These are phyloP conservation scores for Tulasnella sp. DNA, from an alignment of 768 basidiomycete species.

Conservation along the genomic window DNA sequence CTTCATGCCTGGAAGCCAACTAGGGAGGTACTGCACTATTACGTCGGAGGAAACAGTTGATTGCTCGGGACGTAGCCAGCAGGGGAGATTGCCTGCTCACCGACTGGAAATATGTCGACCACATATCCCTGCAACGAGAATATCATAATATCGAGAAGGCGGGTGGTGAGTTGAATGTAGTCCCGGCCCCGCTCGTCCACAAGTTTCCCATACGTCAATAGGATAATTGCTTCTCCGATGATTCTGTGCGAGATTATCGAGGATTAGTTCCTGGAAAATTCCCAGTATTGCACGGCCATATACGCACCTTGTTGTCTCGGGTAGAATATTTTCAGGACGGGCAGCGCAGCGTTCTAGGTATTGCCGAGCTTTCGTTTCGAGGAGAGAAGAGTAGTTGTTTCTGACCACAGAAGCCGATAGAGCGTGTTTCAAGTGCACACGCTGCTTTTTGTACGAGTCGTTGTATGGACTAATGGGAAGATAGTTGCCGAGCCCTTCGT, in stretches of 20 bases:
- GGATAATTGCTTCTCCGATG: background rate
- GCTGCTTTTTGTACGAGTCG: background rate
- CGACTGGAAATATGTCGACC: background rate
- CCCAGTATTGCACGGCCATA: no score
- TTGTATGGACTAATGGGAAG: background rate
- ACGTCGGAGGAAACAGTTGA: no score
- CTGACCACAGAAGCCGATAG: background rate
- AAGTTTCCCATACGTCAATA: background rate
- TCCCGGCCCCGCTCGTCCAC: background rate
- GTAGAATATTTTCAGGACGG: background rate
- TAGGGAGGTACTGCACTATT: conserved; percentile 21
- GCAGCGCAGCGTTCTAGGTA: background rate
- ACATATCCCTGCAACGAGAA: background rate
- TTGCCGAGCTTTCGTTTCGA: background rate
- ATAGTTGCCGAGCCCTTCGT: background rate
- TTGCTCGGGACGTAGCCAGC: no score
- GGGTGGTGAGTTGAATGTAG: background rate
- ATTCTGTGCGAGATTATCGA: background rate
- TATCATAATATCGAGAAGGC: background rate
- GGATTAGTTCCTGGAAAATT: no score
- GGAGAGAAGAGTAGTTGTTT: background rate
- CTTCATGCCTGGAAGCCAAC: conserved; percentile 23
- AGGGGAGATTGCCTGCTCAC: no score
- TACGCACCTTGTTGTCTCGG: background rate
- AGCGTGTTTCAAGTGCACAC: background rate